Percentiles rank a stretch among this genome's conserved stretches.
phyloP scores from a whole-genome alignment of 306 rosid genomes.

The Malus orientalis region DNA sequence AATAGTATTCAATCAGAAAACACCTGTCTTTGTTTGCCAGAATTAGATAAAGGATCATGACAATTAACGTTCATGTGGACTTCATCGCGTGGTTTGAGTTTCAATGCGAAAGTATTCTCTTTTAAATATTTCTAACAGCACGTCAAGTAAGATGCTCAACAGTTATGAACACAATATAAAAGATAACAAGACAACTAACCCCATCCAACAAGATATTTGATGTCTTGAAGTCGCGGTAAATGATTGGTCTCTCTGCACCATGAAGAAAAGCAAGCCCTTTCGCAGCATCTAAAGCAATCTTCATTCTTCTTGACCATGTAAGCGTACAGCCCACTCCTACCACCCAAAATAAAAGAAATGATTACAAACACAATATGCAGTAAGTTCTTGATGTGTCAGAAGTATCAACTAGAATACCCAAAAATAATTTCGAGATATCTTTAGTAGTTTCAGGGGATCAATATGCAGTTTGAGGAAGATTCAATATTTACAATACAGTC shows the following conservation, averaged over 20 bases:
- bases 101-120: background rate
- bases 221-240: conserved; percentile 98
- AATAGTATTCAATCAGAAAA: background rate
- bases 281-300: conserved; percentile 91
- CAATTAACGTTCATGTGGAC: background rate
- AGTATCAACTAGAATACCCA: background rate
- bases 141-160: background rate
- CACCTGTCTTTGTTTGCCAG: background rate
- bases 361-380: background rate
- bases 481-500: background rate
- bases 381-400: background rate
- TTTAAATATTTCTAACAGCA: background rate
- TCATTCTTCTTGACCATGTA: conserved; percentile 91
- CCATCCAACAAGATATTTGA: conserved; percentile 84
- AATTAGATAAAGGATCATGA: background rate
- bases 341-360: conserved; percentile 24
- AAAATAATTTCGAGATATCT: background rate
- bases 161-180: background rate
- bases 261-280: conserved; percentile 99
- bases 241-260: conserved; percentile 81
- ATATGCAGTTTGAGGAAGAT: background rate
- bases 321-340: conserved; percentile 82
- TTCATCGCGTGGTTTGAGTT: background rate
- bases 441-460: background rate
- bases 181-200: conserved; percentile 46